Percentiles rank a stretch among this genome's conserved stretches.
Evolutionary conservation across 2,329 filamentous ascomycete species (phyloP).

Genomic region (Talaromyces albobiverticillius): DNA sequence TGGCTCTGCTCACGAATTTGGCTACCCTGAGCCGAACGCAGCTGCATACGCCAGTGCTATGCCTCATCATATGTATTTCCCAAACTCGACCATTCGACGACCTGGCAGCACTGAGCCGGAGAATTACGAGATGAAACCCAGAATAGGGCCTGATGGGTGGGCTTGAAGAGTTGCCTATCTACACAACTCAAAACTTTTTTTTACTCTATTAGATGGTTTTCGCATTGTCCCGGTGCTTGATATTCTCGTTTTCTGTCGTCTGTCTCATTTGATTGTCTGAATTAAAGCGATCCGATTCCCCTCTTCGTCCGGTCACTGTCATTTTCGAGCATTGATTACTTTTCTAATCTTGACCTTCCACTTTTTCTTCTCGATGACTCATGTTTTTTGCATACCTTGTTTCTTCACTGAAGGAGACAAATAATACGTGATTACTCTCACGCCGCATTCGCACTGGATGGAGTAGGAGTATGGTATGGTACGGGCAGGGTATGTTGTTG

Average conservation of each 20-base stretch:
- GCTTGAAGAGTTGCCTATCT: conserved; percentile 19
- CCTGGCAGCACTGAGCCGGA: conserved; percentile 73
- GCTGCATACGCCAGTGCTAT: conserved; percentile 46
- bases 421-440: neutral
- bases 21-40: conserved; percentile 71
- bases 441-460: conserved; percentile 6
- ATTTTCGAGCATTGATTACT: conserved; percentile 19
- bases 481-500: neutral
- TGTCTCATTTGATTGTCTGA: neutral
- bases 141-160: conserved; percentile 34
- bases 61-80: conserved; percentile 68
- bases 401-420: neutral
- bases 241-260: conserved; percentile 5
- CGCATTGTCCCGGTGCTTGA: conserved; percentile 16
- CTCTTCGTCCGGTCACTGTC: neutral
- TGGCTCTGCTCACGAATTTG: conserved; percentile 68
- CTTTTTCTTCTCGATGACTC: neutral
- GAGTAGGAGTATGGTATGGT: conserved; percentile 3
- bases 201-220: conserved; percentile 16
- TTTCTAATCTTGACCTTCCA: conserved; percentile 8
- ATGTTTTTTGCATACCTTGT: neutral
- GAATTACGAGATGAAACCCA: conserved; percentile 61
- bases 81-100: conserved; percentile 64
- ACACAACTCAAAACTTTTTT: neutral
- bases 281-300: neutral